Percentiles rank a stretch among this genome's conserved stretches.
These are phyloP conservation scores for Chrysoporthe puriensis DNA, from an alignment of 2,329 filamentous ascomycete species.

Conservation along the genomic window DNA sequence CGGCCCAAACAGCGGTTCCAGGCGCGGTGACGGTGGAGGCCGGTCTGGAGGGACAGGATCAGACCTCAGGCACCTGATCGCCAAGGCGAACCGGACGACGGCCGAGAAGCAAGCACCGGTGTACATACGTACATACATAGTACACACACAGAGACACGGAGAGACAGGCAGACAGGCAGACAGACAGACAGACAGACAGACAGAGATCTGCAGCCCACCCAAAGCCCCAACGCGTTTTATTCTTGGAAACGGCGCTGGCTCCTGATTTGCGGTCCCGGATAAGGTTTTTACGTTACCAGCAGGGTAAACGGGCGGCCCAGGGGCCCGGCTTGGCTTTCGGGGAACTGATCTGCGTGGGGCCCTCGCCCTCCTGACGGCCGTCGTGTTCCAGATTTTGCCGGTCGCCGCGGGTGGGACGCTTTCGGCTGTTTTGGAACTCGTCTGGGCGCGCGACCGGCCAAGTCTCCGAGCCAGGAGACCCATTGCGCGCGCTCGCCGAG, in stretches of 20 bases:
- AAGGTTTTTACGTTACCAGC: constrained; percentile 4
- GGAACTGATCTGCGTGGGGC: not conserved
- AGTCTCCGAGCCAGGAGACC: not conserved
- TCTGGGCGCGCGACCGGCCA: not conserved
- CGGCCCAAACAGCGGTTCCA: not conserved
- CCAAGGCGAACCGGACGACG: not conserved
- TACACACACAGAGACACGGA: too few species aligned
- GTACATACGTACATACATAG: not conserved
- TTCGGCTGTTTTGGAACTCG: constrained; percentile 16
- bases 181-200: too few species aligned
- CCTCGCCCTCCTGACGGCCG: constrained; percentile 20
- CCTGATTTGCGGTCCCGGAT: not conserved
- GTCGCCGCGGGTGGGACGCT: constrained; percentile 1
- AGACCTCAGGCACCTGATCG: not conserved
- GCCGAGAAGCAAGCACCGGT: not conserved
- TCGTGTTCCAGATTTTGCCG: constrained; percentile 19
- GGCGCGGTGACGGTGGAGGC: not conserved
- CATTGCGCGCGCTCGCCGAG: not conserved
- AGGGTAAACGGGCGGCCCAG: not conserved
- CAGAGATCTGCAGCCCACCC: too few species aligned
- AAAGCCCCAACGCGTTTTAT: not conserved
- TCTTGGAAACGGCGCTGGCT: not conserved
- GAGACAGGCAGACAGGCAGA: too few species aligned
- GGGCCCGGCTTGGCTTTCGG: not conserved
- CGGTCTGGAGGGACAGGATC: not conserved